Conservation (phyloP, 2,329 filamentous ascomycete genomes). For the Colletotrichum trifolii region DNA sequence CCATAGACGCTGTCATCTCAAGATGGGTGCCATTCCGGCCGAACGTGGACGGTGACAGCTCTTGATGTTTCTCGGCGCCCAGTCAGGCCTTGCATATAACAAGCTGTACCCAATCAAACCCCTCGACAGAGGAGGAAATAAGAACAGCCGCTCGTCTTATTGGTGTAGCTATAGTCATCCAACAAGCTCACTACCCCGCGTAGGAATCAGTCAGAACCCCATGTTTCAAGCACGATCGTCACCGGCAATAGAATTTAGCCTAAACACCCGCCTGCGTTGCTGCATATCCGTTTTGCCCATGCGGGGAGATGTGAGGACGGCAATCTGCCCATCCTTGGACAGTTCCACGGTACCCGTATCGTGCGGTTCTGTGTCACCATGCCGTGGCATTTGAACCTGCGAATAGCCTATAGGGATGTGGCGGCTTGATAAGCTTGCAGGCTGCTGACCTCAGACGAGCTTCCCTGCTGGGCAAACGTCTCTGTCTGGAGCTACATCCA, state of each 20-base stretch:
- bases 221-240: conserved; percentile 10
- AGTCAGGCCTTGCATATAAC: not conserved
- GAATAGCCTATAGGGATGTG: no score
- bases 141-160: not conserved
- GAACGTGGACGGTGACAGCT: conserved; percentile 2
- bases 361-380: not conserved
- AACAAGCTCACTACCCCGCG: conserved; percentile 22
- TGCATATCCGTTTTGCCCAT: conserved; percentile 23
- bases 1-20: not conserved
- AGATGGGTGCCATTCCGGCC: not conserved
- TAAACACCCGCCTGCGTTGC: conserved; percentile 1
- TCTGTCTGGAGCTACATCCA: not conserved
- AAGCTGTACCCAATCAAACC: no score
- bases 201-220: not conserved
- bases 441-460: not conserved
- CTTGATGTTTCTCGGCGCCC: not conserved
- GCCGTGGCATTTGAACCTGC: not conserved
- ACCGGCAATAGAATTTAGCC: conserved; percentile 34
- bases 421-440: conserved; percentile 1
- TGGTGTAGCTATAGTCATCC: not conserved
- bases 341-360: not conserved
- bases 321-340: not conserved
- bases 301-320: not conserved
- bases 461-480: not conserved
- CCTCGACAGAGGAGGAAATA: no score